Percentiles rank a stretch among this genome's conserved stretches.
phyloP scores from a whole-genome alignment of 768 basidiomycete genomes.

The Trametes cinnabarina region DNA sequence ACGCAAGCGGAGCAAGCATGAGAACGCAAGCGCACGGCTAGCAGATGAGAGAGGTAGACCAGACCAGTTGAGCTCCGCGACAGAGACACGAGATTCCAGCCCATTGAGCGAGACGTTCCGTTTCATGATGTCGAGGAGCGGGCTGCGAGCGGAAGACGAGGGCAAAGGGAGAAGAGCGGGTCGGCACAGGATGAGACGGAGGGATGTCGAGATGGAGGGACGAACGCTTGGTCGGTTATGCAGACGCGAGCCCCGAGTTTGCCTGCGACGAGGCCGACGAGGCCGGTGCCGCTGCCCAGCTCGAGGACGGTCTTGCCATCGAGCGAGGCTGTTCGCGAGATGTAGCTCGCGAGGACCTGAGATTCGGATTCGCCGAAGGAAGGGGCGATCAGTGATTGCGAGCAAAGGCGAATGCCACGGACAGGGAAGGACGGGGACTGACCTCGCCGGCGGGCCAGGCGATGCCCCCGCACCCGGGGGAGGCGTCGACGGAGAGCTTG shows the following conservation, averaged over 20 bases:
- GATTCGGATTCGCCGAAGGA: background rate
- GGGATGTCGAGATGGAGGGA: constrained; percentile 25
- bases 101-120: constrained; percentile 69
- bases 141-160: constrained; percentile 41
- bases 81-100: constrained; percentile 49
- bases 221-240: constrained; percentile 91
- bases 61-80: constrained; percentile 82
- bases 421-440: constrained; percentile 19
- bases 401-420: background rate
- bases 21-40: background rate
- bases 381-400: background rate
- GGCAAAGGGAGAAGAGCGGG: background rate
- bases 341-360: constrained; percentile 77
- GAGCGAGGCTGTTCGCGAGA: constrained; percentile 60
- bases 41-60: constrained; percentile 24
- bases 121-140: constrained; percentile 75
- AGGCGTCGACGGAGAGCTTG: constrained; percentile 67
- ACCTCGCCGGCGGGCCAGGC: constrained; percentile 94
- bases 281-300: constrained; percentile 87
- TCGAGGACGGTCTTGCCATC: constrained; percentile 65
- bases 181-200: background rate
- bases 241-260: constrained; percentile 62
- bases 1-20: constrained; percentile 2
- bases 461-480: constrained; percentile 88
- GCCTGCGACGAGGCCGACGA: constrained; percentile 85